Evolutionary conservation across 495 filamentous ascomycete species (phyloP).

Genomic region (Elasticomyces elasticus): DNA sequence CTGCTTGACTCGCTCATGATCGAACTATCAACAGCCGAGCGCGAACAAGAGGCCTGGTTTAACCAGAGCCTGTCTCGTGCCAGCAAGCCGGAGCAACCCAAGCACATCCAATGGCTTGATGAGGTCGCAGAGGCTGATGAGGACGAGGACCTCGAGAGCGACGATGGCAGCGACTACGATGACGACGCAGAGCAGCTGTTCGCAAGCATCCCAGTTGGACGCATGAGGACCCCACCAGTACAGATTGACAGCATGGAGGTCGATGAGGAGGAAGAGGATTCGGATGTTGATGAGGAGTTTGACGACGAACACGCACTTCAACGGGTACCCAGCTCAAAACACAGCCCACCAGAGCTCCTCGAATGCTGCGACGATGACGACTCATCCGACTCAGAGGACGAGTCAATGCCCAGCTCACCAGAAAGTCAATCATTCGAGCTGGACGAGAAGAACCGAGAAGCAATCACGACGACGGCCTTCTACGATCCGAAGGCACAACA

Average conservation of each 20-base stretch:
- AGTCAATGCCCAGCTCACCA: conserved; percentile 77
- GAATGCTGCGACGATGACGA: conserved; percentile 40
- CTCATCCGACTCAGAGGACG: conserved; percentile 55
- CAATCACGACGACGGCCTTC: conserved; percentile 44
- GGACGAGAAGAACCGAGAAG: conserved; percentile 54
- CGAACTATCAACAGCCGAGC: conserved; percentile 86
- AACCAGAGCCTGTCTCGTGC: conserved; percentile 83
- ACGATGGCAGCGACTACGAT: conserved; percentile 39
- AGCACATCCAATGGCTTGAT: conserved; percentile 84
- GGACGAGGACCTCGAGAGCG: conserved; percentile 55
- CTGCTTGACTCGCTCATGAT: conserved; percentile 93
- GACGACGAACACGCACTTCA: conserved; percentile 59
- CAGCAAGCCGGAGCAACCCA: conserved; percentile 43
- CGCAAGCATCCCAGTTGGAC: not conserved
- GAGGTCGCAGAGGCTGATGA: conserved; percentile 62
- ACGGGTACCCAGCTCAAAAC: conserved; percentile 56
- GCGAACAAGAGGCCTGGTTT: conserved; percentile 96
- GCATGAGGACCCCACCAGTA: not conserved
- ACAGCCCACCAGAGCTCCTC: conserved; percentile 69
- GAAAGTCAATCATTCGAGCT: conserved; percentile 54
- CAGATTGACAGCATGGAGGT: conserved; percentile 37
- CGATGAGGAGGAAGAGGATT: conserved; percentile 51
- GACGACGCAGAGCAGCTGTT: conserved; percentile 6
- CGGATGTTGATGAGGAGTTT: conserved; percentile 45
- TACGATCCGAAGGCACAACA: conserved; percentile 28